Evolutionary conservation across 805 yeast species (phyloP).

Genomic region (Candida sphagnicola): DNA sequence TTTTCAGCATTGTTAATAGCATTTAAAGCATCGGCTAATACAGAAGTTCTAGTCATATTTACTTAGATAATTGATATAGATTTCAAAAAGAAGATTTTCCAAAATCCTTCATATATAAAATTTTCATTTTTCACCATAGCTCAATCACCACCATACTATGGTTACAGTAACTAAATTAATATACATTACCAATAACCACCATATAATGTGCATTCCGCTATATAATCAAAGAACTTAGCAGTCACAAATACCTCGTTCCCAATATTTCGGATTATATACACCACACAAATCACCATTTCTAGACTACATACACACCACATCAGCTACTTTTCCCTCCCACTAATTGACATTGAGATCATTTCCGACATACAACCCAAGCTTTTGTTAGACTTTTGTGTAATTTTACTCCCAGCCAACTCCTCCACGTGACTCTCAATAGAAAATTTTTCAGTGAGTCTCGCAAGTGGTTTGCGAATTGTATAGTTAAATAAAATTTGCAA

Average conservation of each 20-base stretch:
- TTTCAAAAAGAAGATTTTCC: conserved; percentile 1
- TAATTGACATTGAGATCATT: neutral
- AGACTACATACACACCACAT: neutral
- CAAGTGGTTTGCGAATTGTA: neutral
- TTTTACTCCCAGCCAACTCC: neutral
- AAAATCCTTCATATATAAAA: conserved; percentile 1
- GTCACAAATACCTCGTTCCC: too few relatives aligned
- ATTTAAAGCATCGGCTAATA: conserved; percentile 97
- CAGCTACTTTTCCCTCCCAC: neutral
- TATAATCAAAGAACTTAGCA: too few relatives aligned
- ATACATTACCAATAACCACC: too few relatives aligned
- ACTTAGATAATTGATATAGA: neutral
- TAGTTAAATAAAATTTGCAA: neutral
- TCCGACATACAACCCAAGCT: neutral
- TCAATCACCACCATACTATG: too few relatives aligned
- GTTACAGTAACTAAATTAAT: too few relatives aligned
- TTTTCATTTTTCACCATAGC: conserved; percentile 7
- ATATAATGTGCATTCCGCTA: too few relatives aligned
- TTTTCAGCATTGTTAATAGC: conserved; percentile 98
- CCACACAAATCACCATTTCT: too few relatives aligned
- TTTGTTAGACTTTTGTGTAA: neutral
- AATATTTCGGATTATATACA: too few relatives aligned
- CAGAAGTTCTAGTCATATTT: conserved; percentile 95
- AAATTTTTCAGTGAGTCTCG: neutral
- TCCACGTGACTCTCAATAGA: neutral